Evolutionary conservation across 2,329 filamentous ascomycete species (phyloP).

Genomic region (Sphaerostilbella broomeana): DNA sequence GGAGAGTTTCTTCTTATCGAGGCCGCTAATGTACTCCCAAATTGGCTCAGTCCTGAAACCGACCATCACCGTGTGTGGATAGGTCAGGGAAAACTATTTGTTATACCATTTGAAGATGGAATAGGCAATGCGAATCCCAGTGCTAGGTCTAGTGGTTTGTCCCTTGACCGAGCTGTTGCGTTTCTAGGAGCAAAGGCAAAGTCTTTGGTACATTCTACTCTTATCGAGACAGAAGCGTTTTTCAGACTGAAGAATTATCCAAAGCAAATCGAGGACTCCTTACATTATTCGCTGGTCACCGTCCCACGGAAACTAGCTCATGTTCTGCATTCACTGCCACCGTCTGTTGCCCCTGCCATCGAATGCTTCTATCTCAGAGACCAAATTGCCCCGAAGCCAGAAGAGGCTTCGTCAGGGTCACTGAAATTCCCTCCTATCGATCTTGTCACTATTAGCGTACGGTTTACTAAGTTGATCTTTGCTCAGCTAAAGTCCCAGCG

Average conservation of each 20-base stretch:
- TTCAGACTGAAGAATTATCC: conserved; percentile 83
- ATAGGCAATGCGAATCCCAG: conserved; percentile 12
- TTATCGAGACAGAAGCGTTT: conserved; percentile 83
- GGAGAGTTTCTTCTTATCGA: conserved; percentile 95
- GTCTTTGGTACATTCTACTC: conserved; percentile 61
- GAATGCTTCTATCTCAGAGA: conserved; percentile 93
- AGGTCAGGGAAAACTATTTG: conserved; percentile 63
- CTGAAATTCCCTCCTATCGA: conserved; percentile 69
- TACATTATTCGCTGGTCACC: conserved; percentile 68
- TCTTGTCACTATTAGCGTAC: conserved; percentile 69
- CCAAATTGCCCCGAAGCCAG: conserved; percentile 63
- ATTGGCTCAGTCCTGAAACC: conserved; percentile 87
- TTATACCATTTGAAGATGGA: conserved; percentile 54
- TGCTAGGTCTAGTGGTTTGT: conserved; percentile 33
- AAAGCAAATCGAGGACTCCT: conserved; percentile 60
- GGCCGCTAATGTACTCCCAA: conserved; percentile 78
- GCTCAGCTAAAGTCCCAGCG: conserved; percentile 85
- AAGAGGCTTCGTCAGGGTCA: conserved; percentile 48
- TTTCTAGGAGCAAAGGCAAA: conserved; percentile 51
- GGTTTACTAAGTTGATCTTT: conserved; percentile 83
- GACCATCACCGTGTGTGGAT: conserved; percentile 89
- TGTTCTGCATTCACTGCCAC: conserved; percentile 67
- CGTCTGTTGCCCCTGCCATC: conserved; percentile 72
- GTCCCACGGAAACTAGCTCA: conserved; percentile 78
- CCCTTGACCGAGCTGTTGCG: conserved; percentile 56